Base-by-base conservation (phyloP, 2,329 filamentous ascomycete species). In the Pyrenophora tritici-repentis region DNA sequence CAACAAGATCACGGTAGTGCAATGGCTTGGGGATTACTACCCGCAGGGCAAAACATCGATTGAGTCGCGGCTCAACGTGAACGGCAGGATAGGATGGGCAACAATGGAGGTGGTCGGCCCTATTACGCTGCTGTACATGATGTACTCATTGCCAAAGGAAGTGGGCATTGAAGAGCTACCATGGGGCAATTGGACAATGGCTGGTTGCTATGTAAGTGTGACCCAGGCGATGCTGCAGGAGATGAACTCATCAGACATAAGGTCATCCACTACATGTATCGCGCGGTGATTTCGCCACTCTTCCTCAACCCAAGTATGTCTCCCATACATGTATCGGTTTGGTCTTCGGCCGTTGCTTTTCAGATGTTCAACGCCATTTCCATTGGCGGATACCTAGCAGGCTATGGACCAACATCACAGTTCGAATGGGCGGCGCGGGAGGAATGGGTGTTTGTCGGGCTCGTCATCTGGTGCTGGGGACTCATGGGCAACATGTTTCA, bases 11-110 rank as follows among this genome's bases (percentile, higher is more conserved):
- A 86, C 86, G 0, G 82, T 85, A 1, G 43, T 84, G 17, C 91
- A 96, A 84, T 95, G 88, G 87, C 14, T 73, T 13, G 52, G 86
- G 48, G 82, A 84, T 47, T 96, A 85, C 82, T 94, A 97, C 73
- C 90, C 90, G 42, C 91, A 93, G 79, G 94, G 94, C 72, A 97
- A 97, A 76, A 96, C 92, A 2, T 96, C 91, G 3, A 81, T 86
- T 14, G 68, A 80, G 3, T 91, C 88, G 63, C 77, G 77, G 10
- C 79, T 94, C 70, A 99, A 99, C 75, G 74, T 97, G n/a, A 90
- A 92, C 1, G 94, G 94, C 55, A 90, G 89, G 63, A 78, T 90
- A 57, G 91, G 85, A 50, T 99, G 94, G 94, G 81, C 89, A 48
- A 83, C 86, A 2, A 97, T 97, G 91, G 94, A 99, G 74, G 78